Conservation (phyloP, 176 grass and related monocot genomes). For the Rhipidocladum racemiflorum region DNA sequence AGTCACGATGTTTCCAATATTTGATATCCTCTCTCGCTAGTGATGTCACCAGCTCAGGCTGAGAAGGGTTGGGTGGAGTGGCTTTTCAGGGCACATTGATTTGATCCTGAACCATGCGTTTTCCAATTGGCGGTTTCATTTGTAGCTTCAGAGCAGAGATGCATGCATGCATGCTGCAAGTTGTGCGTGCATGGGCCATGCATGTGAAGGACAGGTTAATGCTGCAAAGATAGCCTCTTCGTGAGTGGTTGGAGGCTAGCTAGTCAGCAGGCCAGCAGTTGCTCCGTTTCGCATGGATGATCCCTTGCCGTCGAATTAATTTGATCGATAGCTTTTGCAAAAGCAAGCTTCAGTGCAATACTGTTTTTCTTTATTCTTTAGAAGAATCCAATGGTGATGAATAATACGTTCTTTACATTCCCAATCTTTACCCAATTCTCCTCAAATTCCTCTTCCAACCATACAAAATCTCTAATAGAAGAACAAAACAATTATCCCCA, state of each 20-base stretch:
- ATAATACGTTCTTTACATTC: no score
- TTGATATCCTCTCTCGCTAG: not conserved
- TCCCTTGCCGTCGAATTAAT: not conserved
- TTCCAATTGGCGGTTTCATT: not conserved
- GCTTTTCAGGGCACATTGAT: not conserved
- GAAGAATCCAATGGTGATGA: no score
- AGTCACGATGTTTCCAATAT: not conserved
- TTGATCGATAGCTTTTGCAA: not conserved
- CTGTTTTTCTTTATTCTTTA: not conserved
- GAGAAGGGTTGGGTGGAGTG: not conserved
- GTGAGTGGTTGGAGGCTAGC: not conserved
- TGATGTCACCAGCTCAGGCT: not conserved
- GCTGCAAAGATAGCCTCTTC: not conserved
- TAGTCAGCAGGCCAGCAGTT: not conserved
- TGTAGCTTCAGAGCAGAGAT: not conserved
- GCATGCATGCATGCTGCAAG: not conserved
- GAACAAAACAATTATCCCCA: no score
- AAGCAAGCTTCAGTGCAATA: not conserved
- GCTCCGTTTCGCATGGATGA: not conserved
- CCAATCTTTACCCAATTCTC: no score
- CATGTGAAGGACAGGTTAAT: not conserved
- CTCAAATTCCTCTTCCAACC: no score
- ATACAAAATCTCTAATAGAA: no score
- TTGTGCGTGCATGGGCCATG: not conserved
- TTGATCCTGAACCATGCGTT: not conserved